Evolutionary conservation across 1,284 basidiomycete genomes (phyloP), one percentile per base, ranked within the genome.

Genomic region (Schizophyllum commune): DNA sequence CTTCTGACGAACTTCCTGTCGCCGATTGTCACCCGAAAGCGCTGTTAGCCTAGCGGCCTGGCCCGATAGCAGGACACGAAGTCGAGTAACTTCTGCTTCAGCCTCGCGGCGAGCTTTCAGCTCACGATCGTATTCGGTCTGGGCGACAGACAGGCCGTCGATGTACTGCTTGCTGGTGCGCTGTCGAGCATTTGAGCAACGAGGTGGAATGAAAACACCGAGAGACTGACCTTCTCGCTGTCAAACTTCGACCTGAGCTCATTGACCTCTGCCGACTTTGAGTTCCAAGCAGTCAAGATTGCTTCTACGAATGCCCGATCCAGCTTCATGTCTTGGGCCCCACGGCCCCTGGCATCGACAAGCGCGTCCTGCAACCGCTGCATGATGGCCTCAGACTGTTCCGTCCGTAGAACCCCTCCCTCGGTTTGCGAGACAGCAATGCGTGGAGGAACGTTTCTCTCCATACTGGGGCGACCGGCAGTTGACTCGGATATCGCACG

Each of bases 121-220:
- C 73, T 98, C 96, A 61, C 85, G 85, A 71, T 97, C 94, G 70
- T 96, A 98, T 72, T 98, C 96, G 59, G 91, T 88, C 65, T 94
- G 91, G 1, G 96, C 96, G 52, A 95, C 91, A 0, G 88, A 89
- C 60, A 98, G 79, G 15, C 96, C 96, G 65, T 96, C 91, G 62
- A 95, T 91, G 66, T 93, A 95, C 68, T 94, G 91, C 70, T 92
- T 91, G 71, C 93, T 96, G 55, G 89, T 84, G 60, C 93, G 80
- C 92, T 94, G 70, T 52, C 63, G 58, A 32, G 34, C 34, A 7
- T 13, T 55, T 56, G 62, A 63, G 39, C 58, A 32, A 52, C 57
- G 17, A 5, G 51, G 13, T 63, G 32, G 55, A 17, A 60, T n/a
- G 52, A 27, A 7, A 53, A 22, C 17, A n/a, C 13, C 27, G 15